phyloP scores from a whole-genome alignment of 208 protist genomes.

The Crithidia expoeki region DNA sequence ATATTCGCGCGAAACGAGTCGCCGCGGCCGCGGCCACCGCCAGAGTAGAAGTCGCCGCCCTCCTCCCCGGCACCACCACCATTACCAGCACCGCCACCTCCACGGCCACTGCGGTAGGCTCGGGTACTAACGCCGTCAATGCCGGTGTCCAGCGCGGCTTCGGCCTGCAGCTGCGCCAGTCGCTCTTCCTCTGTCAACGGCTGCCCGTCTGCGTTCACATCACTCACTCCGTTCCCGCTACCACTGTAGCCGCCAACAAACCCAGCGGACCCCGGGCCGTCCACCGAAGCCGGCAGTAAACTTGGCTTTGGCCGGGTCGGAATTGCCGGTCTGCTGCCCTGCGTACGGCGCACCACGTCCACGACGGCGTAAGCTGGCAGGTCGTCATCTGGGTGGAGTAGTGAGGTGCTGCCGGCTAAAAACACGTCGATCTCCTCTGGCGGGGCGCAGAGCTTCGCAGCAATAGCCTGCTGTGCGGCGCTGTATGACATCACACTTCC shows the following conservation, averaged over 20 bases:
- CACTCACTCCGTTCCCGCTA: constrained; percentile 3
- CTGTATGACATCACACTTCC: constrained; percentile 68
- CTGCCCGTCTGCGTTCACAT: constrained; percentile 11
- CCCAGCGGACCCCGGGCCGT: not conserved
- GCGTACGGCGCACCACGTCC: constrained; percentile 76
- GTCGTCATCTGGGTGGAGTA: constrained; percentile 81
- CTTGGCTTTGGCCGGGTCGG: constrained; percentile 17
- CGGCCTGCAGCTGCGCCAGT: constrained; percentile 71
- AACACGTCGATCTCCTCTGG: constrained; percentile 83
- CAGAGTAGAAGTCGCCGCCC: constrained; percentile 12
- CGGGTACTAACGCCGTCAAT: constrained; percentile 64
- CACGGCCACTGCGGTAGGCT: constrained; percentile 37
- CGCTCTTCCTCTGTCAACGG: constrained; percentile 83
- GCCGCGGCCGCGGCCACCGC: constrained; percentile 30
- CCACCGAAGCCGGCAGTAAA: not conserved
- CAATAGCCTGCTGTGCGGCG: constrained; percentile 75
- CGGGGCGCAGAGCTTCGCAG: constrained; percentile 62
- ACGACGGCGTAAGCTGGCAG: constrained; percentile 78
- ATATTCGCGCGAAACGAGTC: constrained; percentile 34
- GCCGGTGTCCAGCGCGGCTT: constrained; percentile 76
- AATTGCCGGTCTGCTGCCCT: constrained; percentile 27
- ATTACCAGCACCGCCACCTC: constrained; percentile 21
- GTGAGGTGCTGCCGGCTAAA: constrained; percentile 62
- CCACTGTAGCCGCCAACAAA: not conserved
- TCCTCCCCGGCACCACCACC: constrained; percentile 1